These are phyloP conservation scores for Chaetomium globosum DNA, from an alignment of 2,329 filamentous ascomycete species.

Conservation along the genomic window DNA sequence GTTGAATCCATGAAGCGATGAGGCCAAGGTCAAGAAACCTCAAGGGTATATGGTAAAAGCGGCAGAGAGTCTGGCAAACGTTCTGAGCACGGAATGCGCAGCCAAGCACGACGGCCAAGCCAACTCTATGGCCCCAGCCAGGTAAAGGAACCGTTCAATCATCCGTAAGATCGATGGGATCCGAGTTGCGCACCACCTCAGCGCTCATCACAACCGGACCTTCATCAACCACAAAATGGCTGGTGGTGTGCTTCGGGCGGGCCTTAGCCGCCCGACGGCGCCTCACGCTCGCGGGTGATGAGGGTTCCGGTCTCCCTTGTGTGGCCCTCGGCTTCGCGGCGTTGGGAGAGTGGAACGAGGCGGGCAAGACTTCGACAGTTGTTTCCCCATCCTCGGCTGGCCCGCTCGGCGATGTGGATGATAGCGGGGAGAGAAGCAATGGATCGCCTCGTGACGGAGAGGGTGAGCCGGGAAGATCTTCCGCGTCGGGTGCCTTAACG, in stretches of 20 bases:
- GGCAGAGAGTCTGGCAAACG: not conserved
- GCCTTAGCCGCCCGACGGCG: not conserved
- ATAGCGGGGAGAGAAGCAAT: slow-evolving; percentile 12
- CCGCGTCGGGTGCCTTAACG: slow-evolving; percentile 19
- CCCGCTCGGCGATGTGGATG: slow-evolving; percentile 6
- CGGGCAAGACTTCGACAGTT: slow-evolving; percentile 3
- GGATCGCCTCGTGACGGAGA: slow-evolving; percentile 1
- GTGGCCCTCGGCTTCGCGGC: not conserved
- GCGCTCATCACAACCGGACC: slow-evolving; percentile 21
- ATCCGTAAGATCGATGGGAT: slow-evolving; percentile 27
- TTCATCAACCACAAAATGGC: slow-evolving; percentile 8
- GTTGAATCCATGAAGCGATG: not conserved
- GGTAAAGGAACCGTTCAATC: not conserved
- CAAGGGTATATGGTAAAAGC: not conserved
- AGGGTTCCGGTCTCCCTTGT: not conserved
- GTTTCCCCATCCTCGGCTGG: not conserved
- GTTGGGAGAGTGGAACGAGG: slow-evolving; percentile 12
- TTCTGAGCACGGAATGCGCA: not conserved
- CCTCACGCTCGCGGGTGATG: not conserved
- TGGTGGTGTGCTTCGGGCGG: not conserved
- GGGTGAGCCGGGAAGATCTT: not conserved
- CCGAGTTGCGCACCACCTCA: slow-evolving; percentile 23
- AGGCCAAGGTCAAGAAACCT: not conserved
- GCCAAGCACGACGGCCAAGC: not conserved
- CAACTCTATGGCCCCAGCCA: not conserved